A percentile compares a stretch with the other conserved stretches of the same genome.
Evolutionary conservation across 1,284 basidiomycete genomes (phyloP).

Genomic region (Moesziomyces parantarcticus): DNA sequence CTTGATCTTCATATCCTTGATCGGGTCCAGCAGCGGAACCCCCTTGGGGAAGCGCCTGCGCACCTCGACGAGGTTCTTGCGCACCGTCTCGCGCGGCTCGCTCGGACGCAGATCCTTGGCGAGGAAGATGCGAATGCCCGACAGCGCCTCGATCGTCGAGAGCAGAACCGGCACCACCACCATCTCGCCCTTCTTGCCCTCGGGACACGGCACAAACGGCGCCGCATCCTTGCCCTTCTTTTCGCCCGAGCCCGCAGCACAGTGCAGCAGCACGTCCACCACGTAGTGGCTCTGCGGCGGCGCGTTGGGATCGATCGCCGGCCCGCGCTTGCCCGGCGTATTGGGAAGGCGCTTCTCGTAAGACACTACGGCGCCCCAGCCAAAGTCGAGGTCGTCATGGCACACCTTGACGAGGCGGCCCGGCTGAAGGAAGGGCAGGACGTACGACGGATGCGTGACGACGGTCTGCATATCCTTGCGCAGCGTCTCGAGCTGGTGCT

Average conservation of each 20-base stretch:
- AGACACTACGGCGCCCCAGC: constrained; percentile 93
- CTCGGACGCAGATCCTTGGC: constrained; percentile 88
- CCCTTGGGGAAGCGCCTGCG: constrained; percentile 87
- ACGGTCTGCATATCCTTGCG: constrained; percentile 86
- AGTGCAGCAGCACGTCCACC: constrained; percentile 90
- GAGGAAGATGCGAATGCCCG: constrained; percentile 85
- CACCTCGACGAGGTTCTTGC: constrained; percentile 90
- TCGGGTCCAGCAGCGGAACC: constrained; percentile 86
- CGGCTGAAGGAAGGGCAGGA: constrained; percentile 89
- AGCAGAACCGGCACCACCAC: constrained; percentile 89
- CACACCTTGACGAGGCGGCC: constrained; percentile 91
- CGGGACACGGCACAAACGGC: constrained; percentile 48
- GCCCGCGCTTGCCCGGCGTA: constrained; percentile 45
- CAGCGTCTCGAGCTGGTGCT: constrained; percentile 90
- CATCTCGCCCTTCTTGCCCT: constrained; percentile 71
- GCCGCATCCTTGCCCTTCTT: constrained; percentile 25
- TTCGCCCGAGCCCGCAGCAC: constrained; percentile 74
- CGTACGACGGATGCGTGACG: constrained; percentile 92
- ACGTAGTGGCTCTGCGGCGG: constrained; percentile 91
- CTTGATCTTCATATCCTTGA: constrained; percentile 95
- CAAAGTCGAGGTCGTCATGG: constrained; percentile 88
- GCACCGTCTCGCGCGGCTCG: constrained; percentile 81
- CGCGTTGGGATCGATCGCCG: constrained; percentile 70
- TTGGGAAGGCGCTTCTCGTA: constrained; percentile 82
- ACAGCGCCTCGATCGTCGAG: constrained; percentile 85